Base-by-base conservation (phyloP, 169 alveolate genomes). In the Amoebophrya sp. region DNA sequence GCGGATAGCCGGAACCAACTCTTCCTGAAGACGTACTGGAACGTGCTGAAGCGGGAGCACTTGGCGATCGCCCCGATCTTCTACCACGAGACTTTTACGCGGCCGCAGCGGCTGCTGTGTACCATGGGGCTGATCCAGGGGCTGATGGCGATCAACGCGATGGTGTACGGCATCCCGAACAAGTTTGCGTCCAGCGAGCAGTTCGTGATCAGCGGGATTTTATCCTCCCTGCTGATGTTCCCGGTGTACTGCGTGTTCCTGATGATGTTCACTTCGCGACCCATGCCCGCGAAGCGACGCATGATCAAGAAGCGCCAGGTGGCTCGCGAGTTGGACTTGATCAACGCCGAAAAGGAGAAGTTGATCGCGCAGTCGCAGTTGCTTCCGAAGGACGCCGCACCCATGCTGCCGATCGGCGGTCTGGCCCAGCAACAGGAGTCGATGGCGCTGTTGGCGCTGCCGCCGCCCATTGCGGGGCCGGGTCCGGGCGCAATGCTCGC, bases 61-160 rank as follows among this genome's bases (percentile, higher is more conserved):
- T 14, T 54, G 89, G 89, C 38, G 25, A 14, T 90, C 40, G 92
- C 77, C 2, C 92, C 92, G 23, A 14, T 90, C 40, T 90, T 53
- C 89, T 90, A 39, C 92, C 88, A 54, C 89, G 89, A 90, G 89
- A 54, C 89, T 54, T 90, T 90, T 47, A 90, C 92, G 53, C 41
- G 92, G 55, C 92, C 92, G 40, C 92, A 90, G 92, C 88, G 92
- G 40, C 55, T 90, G 2, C 0, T 90, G 92, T 90, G 92, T n/a
- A 39, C 77, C 14, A 12, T 39, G 39, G 88, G 29, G 10, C 1
- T 53, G 88, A 14, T 90, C 89, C 14, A n/a, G 23, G 92, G 92
- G 18, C 29, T 90, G 35, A 47, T 90, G 92, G 88, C 89, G 18
- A n/a, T 90, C 55, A 53, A 54, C 55, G 83, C 92, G 32, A 33